Evolutionary conservation across 2,329 filamentous ascomycete genomes (phyloP).

Genomic region (Furcasterigmium furcatum): DNA sequence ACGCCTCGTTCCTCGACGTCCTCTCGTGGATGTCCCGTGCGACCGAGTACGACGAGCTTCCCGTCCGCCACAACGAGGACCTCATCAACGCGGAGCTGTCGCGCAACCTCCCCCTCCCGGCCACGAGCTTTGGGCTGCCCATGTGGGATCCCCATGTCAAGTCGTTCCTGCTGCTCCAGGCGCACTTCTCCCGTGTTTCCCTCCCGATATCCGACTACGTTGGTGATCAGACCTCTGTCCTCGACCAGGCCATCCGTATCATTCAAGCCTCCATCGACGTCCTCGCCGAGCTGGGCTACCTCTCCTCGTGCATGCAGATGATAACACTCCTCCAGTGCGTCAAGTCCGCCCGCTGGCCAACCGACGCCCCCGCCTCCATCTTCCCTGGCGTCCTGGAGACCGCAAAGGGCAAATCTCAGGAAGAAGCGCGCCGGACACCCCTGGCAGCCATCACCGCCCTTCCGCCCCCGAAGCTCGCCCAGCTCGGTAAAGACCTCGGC

Average conservation of each 20-base stretch:
- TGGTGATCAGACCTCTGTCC: slow-evolving; percentile 82
- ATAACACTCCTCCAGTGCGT: slow-evolving; percentile 85
- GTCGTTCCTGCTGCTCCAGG: slow-evolving; percentile 88
- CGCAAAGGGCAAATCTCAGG: slow-evolving; percentile 32
- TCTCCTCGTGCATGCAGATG: slow-evolving; percentile 76
- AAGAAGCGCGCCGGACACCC: slow-evolving; percentile 25
- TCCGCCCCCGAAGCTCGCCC: slow-evolving; percentile 28
- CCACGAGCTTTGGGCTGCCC: slow-evolving; percentile 64
- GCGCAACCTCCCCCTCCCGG: slow-evolving; percentile 67
- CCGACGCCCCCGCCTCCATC: slow-evolving; percentile 74
- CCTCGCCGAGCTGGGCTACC: slow-evolving; percentile 80
- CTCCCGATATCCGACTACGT: slow-evolving; percentile 97
- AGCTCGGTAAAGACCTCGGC: slow-evolving; percentile 47
- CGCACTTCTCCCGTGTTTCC: slow-evolving; percentile 89
- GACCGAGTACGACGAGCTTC: slow-evolving; percentile 94
- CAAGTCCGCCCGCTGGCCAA: slow-evolving; percentile 89
- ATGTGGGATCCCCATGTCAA: slow-evolving; percentile 99
- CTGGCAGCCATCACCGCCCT: slow-evolving; percentile 40
- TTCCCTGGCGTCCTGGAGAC: slow-evolving; percentile 65
- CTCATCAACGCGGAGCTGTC: slow-evolving; percentile 92
- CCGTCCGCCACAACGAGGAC: slow-evolving; percentile 97
- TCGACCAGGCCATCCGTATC: slow-evolving; percentile 96
- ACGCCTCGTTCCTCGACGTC: slow-evolving; percentile 76
- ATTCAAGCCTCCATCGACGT: slow-evolving; percentile 94
- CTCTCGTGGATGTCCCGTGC: slow-evolving; percentile 91